Evolutionary conservation across 2,329 filamentous ascomycete species (phyloP), one percentile per base, ranked within the genome.

Genomic region (Claviceps purpurea): DNA sequence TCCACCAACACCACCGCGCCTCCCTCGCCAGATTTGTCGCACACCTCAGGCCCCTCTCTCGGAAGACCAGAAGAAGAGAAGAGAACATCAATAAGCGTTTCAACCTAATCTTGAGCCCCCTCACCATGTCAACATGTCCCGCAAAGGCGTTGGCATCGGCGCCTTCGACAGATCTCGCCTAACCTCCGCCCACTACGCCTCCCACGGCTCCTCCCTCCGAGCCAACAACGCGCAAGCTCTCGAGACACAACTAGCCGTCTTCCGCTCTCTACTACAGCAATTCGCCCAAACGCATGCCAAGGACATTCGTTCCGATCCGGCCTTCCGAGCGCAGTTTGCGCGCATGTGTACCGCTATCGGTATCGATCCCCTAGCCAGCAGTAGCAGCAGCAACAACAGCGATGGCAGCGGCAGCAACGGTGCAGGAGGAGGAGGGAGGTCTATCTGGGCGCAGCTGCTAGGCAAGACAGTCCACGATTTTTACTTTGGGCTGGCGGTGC

Each of bases 281-380:
- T 98, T 98, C 69, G 89, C 90, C 45, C 79, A 91, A 63, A 95
- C 91, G 49, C 93, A 98, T 75, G 87, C 86, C 60, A 89, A 90
- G 64, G 93, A 95, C 62, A 98, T 98, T 55, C 90, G 91, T 57
- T 95, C 89, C 2, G 90, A 97, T 66, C 93, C 93, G 5, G 85
- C 82, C 8, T 98, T 98, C 69, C 88, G 93, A 55, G 89, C 91
- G 38, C 91, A 98, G 69, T 98, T 98, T 65, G 91, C 93, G 3
- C 89, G 91, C 66, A 98, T 98, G 93, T 98, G 93, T 71, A 82
- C 89, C 62, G 89, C 90, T 56, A 96, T 98, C 59, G 93, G 93
- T 48, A 89, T 98, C 13, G 93, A 98, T 67, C 94, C 93, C 2
- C 76, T 98, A 18, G 89, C 89, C 34, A 66, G 65, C 56, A 71